phyloP scores from a whole-genome alignment of 768 basidiomycete genomes.

The Pholiota microspora region DNA sequence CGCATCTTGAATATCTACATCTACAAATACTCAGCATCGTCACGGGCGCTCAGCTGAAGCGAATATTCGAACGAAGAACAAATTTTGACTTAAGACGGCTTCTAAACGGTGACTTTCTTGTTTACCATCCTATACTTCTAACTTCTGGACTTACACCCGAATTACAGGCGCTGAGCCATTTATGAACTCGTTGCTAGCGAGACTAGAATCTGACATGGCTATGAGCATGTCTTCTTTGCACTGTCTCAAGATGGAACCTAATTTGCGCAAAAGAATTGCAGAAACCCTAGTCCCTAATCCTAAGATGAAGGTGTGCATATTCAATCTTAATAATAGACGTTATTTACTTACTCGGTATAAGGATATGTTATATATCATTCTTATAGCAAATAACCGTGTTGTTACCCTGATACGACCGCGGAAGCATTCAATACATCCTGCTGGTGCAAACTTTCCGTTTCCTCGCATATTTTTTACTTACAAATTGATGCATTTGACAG shows the following conservation, averaged over 20 bases:
- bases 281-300: conserved; percentile 76
- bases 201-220: conserved; percentile 77
- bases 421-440: conserved; percentile 8
- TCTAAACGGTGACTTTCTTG: conserved; percentile 49
- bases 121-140: neutral
- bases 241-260: conserved; percentile 73
- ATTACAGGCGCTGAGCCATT: conserved; percentile 77
- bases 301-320: conserved; percentile 66
- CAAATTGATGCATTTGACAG: conserved; percentile 32
- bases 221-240: conserved; percentile 80
- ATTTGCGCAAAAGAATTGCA: conserved; percentile 70
- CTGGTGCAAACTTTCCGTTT: neutral
- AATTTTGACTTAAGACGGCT: conserved; percentile 89
- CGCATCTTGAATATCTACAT: conserved; percentile 94
- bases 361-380: conserved; percentile 89
- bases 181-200: conserved; percentile 64
- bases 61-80: conserved; percentile 84
- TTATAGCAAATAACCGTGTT: conserved; percentile 5
- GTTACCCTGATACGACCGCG: conserved; percentile 3
- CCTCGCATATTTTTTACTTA: too few species aligned
- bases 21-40: conserved; percentile 91
- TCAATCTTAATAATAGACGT: neutral
- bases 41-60: conserved; percentile 77
- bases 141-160: neutral
- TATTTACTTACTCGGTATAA: conserved; percentile 27